These are phyloP conservation scores for Phytopythium boreale DNA, from an alignment of 352 stramenopile species.

Conservation along the genomic window DNA sequence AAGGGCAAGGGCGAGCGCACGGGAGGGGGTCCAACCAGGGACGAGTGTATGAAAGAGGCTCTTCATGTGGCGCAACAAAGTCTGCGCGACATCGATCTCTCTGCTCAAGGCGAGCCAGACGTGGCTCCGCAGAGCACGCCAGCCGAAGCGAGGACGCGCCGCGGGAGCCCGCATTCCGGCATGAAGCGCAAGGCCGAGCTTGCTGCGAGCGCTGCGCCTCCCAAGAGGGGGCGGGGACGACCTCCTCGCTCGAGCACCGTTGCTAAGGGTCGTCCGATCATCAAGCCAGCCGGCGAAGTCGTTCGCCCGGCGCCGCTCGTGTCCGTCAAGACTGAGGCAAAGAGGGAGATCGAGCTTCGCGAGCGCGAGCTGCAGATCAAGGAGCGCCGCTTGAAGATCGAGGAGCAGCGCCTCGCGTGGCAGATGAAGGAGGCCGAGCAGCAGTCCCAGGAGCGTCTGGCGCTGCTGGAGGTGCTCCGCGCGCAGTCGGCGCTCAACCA, in stretches of 20 bases:
- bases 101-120: conserved; percentile 1
- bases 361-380: conserved; percentile 31
- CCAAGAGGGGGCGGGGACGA: background rate
- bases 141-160: background rate
- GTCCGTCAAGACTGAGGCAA: conserved; percentile 12
- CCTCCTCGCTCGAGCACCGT: background rate
- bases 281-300: background rate
- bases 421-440: conserved; percentile 29
- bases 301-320: background rate
- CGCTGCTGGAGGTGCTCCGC: conserved; percentile 33
- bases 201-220: background rate
- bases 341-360: conserved; percentile 12
- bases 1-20: conserved; percentile 14
- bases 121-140: background rate
- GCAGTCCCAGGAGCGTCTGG: conserved; percentile 27
- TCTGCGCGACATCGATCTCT: conserved; percentile 18
- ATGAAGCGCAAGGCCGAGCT: background rate
- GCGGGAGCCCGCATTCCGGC: background rate
- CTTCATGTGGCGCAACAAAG: conserved; percentile 21
- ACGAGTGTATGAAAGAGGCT: conserved; percentile 31
- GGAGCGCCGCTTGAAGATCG: conserved; percentile 27
- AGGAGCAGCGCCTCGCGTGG: conserved; percentile 33
- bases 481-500: conserved; percentile 26
- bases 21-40: conserved; percentile 15
- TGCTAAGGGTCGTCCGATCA: background rate